These are phyloP conservation scores for Kingdonia uniflora DNA, from an alignment of 164 flowering plant species.

Conservation along the genomic window DNA sequence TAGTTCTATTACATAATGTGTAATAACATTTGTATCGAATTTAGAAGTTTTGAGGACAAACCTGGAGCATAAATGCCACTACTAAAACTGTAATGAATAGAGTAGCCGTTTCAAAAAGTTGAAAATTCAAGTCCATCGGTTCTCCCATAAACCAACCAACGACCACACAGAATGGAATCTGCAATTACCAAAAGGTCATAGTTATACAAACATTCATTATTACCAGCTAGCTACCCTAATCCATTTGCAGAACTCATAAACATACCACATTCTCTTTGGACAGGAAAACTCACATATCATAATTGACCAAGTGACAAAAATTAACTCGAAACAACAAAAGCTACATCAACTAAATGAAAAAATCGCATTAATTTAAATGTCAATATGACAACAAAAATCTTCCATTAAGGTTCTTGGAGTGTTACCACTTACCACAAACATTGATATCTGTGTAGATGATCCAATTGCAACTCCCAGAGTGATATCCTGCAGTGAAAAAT, in stretches of 20 bases:
- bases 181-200: conserved; percentile 13
- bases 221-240: too few relatives aligned
- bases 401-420: neutral
- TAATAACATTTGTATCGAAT: too few relatives aligned
- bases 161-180: conserved; percentile 77
- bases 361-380: too few relatives aligned
- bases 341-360: neutral
- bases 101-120: conserved; percentile 69
- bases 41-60: conserved; percentile 11
- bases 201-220: neutral
- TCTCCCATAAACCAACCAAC: conserved; percentile 63
- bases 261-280: neutral
- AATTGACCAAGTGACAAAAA: neutral
- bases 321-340: neutral
- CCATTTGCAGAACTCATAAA: neutral
- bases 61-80: conserved; percentile 78
- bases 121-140: conserved; percentile 68
- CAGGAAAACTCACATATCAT: neutral
- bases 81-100: conserved; percentile 63
- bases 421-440: conserved; percentile 78
- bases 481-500: conserved; percentile 35
- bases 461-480: conserved; percentile 73
- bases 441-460: conserved; percentile 70
- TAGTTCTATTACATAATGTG: too few relatives aligned
- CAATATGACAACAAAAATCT: too few relatives aligned